Evolutionary conservation across 805 yeast species (phyloP), one percentile per base, ranked within the genome.

Genomic region (Ogataea methylovora): DNA sequence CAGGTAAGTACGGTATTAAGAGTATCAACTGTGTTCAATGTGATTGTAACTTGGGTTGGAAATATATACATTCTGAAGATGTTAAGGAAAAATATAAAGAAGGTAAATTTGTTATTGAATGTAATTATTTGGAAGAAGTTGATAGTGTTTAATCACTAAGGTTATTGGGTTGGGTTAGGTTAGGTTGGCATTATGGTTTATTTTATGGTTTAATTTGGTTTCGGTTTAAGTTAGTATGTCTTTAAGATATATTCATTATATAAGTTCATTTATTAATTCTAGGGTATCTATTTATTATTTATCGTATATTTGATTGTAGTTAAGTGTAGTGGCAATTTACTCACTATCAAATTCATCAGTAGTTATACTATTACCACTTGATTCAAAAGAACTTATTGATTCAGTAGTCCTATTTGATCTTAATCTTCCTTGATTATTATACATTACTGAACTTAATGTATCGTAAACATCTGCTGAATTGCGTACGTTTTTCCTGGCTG

Each of bases 31-130:
- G 64, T 42, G 37, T 44, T 27, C 64, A 59, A 37, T 59, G 64
- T 36, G 37, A 43, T 14, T 33, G 30, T 8, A 38, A 41, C 16
- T 21, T 59, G 10, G 64, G 64, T 10, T 59, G 64, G 64, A 55
- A 54, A 36, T 59, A 59, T 33, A 36, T 59, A 12, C 48, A 42
- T 29, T 44, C 58, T 33, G 54, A 54, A 22, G 46, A 48, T 22
- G 38, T 41, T 6, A 39, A 45, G 18, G 56, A 59, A 38, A 51
- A 43, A 28, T 58, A 58, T 33, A 59, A 59, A 34, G 54, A 51
- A 37, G 55, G 56, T n/a, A 45, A 57, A 22, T 59, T 38, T 34
- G 63, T 59, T 20, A 51, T 59, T 33, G 64, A 59, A 40, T 34
- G 44, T n/a, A 45, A 39, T 14, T 36, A 42, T 17, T 35, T 53